Evolutionary conservation across 768 basidiomycete species (phyloP), one percentile per base, ranked within the genome.

Genomic region (Suillus hirtellus): DNA sequence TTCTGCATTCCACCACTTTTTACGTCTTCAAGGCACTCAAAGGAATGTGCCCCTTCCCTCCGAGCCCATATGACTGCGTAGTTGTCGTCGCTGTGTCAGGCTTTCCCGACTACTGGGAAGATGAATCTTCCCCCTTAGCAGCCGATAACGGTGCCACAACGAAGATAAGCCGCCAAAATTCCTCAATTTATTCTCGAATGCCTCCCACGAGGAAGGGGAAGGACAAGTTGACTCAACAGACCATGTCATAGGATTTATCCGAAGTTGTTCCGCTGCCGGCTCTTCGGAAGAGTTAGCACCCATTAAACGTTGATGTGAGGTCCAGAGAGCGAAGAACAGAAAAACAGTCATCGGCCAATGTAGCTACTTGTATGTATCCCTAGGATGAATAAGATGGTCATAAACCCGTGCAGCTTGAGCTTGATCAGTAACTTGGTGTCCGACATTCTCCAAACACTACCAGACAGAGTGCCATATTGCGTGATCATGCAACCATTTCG

Each of bases 141-240:
- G 46, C 49, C 15, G 27, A 27, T 17, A 31, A 52, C 1, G 31
- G 9, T 7, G 14, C 14, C 24, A 31, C 27, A 52, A 15, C 9
- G 27, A 52, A 52, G 50, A 52, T 52, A 34, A 53, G 52, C 34
- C 52, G 52, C 52, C 31, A 34, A 53, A 34, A 53, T 34, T 10
- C 52, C 52, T 53, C 27, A 52, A 17, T 31, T 14, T 50, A 17
- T 27, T 52, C 27, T 19, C 50, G 27, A 31, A 31, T 19, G 27
- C 19, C 34, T 53, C 52, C 17, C 50, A 52, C 11, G 14, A 31
- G 15, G 15, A 52, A 17, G 8, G 7, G 24, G 24, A 52, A 52
- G 17, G 17, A 19, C 31, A 6, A 4, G 2, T 31, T 31, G 31
- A 34, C 31, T 19, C 7, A 47, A 27, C 5, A 24, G 47, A 14